phyloP scores from a whole-genome alignment of 345 rosid genomes.

The Citrus australasica region DNA sequence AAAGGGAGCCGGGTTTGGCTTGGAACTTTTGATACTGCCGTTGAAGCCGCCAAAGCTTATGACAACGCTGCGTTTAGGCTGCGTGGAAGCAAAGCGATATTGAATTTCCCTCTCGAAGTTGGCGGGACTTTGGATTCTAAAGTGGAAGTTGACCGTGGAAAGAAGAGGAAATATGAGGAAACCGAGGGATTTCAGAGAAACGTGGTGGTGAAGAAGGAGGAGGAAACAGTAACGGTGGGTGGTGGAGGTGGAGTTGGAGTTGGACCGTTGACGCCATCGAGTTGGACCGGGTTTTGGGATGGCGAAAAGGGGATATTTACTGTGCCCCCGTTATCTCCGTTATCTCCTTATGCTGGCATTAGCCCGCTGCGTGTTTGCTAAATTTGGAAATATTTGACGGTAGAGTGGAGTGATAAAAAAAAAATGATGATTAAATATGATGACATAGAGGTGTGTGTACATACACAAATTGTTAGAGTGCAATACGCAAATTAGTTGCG shows the following conservation, averaged over 20 bases:
- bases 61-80: slow-evolving; percentile 79
- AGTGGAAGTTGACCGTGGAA: slow-evolving; percentile 14
- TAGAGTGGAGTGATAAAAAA: neutral
- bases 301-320: slow-evolving; percentile 60
- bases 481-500: neutral
- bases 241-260: slow-evolving; percentile 17
- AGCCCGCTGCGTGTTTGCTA: neutral
- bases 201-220: neutral
- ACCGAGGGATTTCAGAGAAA: slow-evolving; percentile 26
- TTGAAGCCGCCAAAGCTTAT: slow-evolving; percentile 89
- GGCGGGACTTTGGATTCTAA: slow-evolving; percentile 32
- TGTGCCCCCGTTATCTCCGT: slow-evolving; percentile 81
- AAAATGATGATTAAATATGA: neutral
- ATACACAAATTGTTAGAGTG: neutral
- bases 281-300: slow-evolving; percentile 88
- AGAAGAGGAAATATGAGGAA: slow-evolving; percentile 39
- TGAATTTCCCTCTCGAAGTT: slow-evolving; percentile 84
- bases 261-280: slow-evolving; percentile 85
- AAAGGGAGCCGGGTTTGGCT: slow-evolving; percentile 94
- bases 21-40: slow-evolving; percentile 78
- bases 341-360: slow-evolving; percentile 55
- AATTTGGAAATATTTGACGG: neutral
- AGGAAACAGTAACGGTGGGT: slow-evolving; percentile 7
- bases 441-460: neutral
- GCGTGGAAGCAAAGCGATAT: slow-evolving; percentile 85